phyloP scores from a whole-genome alignment of 2,329 filamentous ascomycete genomes.

The Cryphonectria naterciae region DNA sequence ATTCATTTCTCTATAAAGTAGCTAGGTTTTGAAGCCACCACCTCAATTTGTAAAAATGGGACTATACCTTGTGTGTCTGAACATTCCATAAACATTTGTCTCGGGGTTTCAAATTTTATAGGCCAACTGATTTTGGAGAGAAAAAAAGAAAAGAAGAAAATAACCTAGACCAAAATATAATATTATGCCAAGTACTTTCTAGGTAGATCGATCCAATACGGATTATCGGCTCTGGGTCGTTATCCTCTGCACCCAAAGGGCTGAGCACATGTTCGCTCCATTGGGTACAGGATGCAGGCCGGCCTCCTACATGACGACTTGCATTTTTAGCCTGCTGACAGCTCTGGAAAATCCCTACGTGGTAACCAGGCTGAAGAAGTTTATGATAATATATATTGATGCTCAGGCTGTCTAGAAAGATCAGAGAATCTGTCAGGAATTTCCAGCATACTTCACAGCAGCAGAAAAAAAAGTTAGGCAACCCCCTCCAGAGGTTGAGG shows the following conservation, averaged over 20 bases:
- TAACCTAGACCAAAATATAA: no score
- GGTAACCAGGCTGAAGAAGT: background rate
- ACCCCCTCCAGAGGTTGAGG: background rate
- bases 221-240: background rate
- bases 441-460: no score
- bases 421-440: no score
- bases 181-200: background rate
- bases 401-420: background rate
- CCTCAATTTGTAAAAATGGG: background rate
- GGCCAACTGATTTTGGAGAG: background rate
- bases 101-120: background rate
- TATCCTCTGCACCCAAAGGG: background rate
- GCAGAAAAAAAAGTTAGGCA: background rate
- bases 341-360: background rate
- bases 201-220: background rate
- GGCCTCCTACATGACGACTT: background rate
- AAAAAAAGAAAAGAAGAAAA: background rate
- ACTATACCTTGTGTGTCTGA: background rate
- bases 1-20: background rate
- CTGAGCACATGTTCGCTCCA: background rate
- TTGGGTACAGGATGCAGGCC: background rate
- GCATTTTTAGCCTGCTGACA: background rate
- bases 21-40: background rate
- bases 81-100: background rate
- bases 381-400: no score